phyloP scores from a whole-genome alignment of 768 basidiomycete genomes.

The Tricholoma sp. region DNA sequence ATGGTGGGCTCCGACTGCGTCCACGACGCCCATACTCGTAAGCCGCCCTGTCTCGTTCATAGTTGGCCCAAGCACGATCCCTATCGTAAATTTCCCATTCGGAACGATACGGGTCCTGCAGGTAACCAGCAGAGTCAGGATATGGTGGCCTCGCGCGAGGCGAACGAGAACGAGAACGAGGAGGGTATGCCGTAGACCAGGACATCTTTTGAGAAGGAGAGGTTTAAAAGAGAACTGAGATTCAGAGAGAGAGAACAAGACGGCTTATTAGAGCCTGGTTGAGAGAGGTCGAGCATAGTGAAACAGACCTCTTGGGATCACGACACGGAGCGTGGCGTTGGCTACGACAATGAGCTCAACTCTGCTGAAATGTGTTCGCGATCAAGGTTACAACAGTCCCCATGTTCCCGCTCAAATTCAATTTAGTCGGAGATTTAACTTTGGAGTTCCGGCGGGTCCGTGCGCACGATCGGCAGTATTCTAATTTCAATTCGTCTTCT shows the following conservation, averaged over 20 bases:
- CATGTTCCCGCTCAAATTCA: conserved; percentile 14
- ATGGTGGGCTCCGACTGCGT: conserved; percentile 71
- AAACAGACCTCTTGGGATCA: conserved; percentile 88
- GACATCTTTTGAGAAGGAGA: conserved; percentile 61
- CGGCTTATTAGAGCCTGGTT: conserved; percentile 68
- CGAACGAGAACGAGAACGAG: conserved; percentile 81
- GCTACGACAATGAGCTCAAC: conserved; percentile 38
- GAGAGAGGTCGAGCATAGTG: conserved; percentile 83
- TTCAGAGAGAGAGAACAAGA: conserved; percentile 54
- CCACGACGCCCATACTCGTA: conserved; percentile 69
- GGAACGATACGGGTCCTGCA: conserved; percentile 53
- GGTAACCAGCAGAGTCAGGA: conserved; percentile 37
- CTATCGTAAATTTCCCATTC: conserved; percentile 73
- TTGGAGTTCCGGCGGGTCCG: conserved; percentile 8
- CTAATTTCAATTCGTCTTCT: background rate
- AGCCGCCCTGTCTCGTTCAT: conserved; percentile 63
- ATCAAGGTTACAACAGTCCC: conserved; percentile 36
- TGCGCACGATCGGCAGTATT: conserved; percentile 4
- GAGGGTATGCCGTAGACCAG: conserved; percentile 74
- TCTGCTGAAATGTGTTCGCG: conserved; percentile 56
- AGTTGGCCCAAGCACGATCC: conserved; percentile 58
- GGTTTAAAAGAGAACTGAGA: conserved; percentile 40
- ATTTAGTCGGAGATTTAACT: conserved; percentile 41
- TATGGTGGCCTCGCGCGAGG: conserved; percentile 58
- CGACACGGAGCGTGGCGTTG: conserved; percentile 45